These are phyloP conservation scores for Solanum chiquidenum DNA, from an alignment of 257 asterid genomes.

Conservation along the genomic window DNA sequence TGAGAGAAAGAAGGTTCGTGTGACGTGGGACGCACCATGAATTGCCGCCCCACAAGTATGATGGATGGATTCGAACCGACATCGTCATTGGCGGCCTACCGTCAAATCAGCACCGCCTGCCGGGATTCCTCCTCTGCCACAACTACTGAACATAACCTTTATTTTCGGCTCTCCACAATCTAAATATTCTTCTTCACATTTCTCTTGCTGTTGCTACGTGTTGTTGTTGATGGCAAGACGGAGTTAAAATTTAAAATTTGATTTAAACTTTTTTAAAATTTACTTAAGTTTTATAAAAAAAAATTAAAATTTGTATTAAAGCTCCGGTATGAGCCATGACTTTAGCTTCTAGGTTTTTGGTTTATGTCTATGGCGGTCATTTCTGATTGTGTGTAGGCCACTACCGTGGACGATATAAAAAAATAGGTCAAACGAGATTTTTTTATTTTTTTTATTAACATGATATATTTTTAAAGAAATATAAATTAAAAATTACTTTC, in stretches of 20 bases:
- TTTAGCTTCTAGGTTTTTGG: background rate
- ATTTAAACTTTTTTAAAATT: background rate
- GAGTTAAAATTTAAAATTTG: background rate
- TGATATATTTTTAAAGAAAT: too few species aligned
- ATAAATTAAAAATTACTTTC: background rate
- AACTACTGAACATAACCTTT: background rate
- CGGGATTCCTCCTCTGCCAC: background rate
- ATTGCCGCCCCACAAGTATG: background rate
- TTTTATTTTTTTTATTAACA: too few species aligned
- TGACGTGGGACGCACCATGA: conserved; percentile 19
- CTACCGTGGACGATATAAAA: too few species aligned
- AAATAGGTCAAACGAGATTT: background rate
- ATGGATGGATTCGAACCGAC: background rate
- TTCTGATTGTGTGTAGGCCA: background rate
- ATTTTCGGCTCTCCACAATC: background rate
- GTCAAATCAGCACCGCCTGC: background rate
- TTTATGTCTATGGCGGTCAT: background rate
- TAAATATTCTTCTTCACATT: background rate
- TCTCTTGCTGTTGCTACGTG: background rate
- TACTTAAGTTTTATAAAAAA: too few species aligned
- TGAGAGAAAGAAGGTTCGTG: conserved; percentile 1
- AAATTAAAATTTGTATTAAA: background rate
- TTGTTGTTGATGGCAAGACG: background rate
- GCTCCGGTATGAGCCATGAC: too few species aligned
- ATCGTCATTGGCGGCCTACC: background rate